Percentiles rank a stretch among this genome's conserved stretches.
Conservation (phyloP, 2,329 filamentous ascomycete genomes). For the Microcyclospora tardicrescens region DNA sequence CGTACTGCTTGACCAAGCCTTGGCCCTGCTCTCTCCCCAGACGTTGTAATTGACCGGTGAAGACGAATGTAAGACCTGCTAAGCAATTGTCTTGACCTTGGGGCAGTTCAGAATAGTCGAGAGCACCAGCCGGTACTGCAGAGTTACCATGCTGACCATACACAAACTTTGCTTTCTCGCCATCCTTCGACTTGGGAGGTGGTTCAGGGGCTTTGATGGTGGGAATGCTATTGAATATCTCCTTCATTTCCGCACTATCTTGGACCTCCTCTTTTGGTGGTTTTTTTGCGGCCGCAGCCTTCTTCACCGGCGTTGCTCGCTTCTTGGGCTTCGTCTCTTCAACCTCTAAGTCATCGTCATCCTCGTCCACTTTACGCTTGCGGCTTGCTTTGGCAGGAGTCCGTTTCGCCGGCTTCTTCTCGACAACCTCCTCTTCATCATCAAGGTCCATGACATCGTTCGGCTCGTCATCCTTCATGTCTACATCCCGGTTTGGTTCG, state of each 20-base stretch:
- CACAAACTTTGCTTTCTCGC: constrained; percentile 55
- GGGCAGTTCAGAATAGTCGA: constrained; percentile 59
- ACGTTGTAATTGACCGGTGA: constrained; percentile 73
- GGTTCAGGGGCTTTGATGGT: constrained; percentile 73
- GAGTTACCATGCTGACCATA: constrained; percentile 44
- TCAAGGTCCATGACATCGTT: constrained; percentile 34
- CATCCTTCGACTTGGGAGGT: constrained; percentile 47
- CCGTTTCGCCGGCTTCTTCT: constrained; percentile 28
- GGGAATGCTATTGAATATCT: constrained; percentile 79
- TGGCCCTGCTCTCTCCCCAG: constrained; percentile 77
- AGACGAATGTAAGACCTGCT: constrained; percentile 81
- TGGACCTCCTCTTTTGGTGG: constrained; percentile 52
- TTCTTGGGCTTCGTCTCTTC: constrained; percentile 44
- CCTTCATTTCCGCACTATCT: constrained; percentile 62
- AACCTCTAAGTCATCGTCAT: constrained; percentile 35
- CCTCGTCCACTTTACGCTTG: constrained; percentile 46
- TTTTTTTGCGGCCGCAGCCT: constrained; percentile 40
- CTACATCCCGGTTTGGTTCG: constrained; percentile 32
- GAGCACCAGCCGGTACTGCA: constrained; percentile 47
- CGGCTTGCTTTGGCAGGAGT: constrained; percentile 22
- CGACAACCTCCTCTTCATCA: constrained; percentile 28
- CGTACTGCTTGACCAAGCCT: constrained; percentile 79
- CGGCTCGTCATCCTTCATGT: constrained; percentile 36
- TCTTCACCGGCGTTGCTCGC: constrained; percentile 30
- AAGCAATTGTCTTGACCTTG: constrained; percentile 80